Evolutionary conservation across 257 asterid genomes (phyloP).

Genomic region (Nicotiana knightiana): DNA sequence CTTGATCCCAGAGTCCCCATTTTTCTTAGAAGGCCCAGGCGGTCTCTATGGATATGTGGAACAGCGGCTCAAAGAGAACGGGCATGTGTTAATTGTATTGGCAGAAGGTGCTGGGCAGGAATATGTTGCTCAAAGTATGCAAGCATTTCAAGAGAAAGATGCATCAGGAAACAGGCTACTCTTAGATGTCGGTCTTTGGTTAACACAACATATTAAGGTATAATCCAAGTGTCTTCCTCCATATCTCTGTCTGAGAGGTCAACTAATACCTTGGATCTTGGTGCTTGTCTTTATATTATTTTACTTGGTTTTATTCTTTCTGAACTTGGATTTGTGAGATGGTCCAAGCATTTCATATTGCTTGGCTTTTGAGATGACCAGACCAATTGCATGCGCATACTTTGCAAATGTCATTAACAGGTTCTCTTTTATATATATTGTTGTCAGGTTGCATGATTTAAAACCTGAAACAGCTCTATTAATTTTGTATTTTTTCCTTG

Average conservation of each 20-base stretch:
- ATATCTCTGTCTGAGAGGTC: background rate
- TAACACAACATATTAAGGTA: slow-evolving; percentile 87
- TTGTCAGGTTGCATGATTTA: background rate
- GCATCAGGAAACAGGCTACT: slow-evolving; percentile 90
- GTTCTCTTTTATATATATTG: background rate
- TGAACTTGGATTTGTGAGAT: background rate
- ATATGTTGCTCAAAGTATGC: slow-evolving; percentile 56
- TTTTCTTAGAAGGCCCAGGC: slow-evolving; percentile 83
- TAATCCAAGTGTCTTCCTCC: background rate
- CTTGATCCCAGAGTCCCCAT: slow-evolving; percentile 94
- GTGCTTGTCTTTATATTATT: background rate
- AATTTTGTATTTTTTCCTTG: background rate
- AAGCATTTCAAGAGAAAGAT: slow-evolving; percentile 60
- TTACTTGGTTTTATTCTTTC: background rate
- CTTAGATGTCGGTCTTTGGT: slow-evolving; percentile 86
- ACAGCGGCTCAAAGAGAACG: slow-evolving; percentile 75
- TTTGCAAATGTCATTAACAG: background rate
- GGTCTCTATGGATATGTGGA: slow-evolving; percentile 84
- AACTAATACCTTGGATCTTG: background rate
- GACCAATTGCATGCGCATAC: background rate
- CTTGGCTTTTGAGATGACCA: background rate
- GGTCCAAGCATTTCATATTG: background rate
- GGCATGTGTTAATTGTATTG: slow-evolving; percentile 74
- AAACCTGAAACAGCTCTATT: background rate
- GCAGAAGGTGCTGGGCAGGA: slow-evolving; percentile 99